phyloP scores from a whole-genome alignment of 805 yeast genomes.

The Schizosaccharomyces japonicus region DNA sequence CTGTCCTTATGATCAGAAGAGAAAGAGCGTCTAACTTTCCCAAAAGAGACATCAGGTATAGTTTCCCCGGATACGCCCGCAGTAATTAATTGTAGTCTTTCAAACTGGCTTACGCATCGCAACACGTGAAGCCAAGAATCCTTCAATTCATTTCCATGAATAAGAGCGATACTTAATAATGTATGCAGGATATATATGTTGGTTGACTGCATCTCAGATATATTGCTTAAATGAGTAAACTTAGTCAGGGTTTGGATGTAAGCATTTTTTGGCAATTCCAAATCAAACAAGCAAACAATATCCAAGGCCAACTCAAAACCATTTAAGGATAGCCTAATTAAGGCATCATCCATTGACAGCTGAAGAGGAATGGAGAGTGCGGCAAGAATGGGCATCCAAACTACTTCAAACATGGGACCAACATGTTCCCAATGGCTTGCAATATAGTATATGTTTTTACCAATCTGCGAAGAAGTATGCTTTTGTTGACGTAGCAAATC shows the following conservation, averaged over 20 bases:
- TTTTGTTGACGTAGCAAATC: conserved; percentile 25
- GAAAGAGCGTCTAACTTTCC: conserved; percentile 20
- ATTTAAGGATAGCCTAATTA: conserved; percentile 35
- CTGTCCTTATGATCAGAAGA: background rate
- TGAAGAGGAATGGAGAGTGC: conserved; percentile 84
- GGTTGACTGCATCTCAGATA: conserved; percentile 53
- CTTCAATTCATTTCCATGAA: conserved; percentile 49
- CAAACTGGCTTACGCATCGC: conserved; percentile 68
- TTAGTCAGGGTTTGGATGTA: conserved; percentile 77
- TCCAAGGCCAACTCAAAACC: conserved; percentile 66
- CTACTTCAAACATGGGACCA: conserved; percentile 71
- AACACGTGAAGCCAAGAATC: conserved; percentile 70
- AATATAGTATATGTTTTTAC: conserved; percentile 32
- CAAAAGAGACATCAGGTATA: conserved; percentile 65
- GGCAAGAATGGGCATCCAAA: conserved; percentile 94
- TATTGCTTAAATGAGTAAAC: conserved; percentile 56
- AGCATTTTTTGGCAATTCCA: conserved; percentile 67
- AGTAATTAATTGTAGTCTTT: conserved; percentile 66
- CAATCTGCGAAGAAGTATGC: background rate
- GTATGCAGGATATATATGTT: conserved; percentile 60
- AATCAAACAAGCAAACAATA: conserved; percentile 60
- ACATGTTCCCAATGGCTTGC: conserved; percentile 82
- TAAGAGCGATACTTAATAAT: conserved; percentile 52
- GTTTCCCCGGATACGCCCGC: conserved; percentile 65
- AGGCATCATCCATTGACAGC: conserved; percentile 56